A percentile compares a stretch with the other conserved stretches of the same genome.
Evolutionary conservation across 1,284 basidiomycete genomes (phyloP).

Genomic region (Xanthoconium separans): DNA sequence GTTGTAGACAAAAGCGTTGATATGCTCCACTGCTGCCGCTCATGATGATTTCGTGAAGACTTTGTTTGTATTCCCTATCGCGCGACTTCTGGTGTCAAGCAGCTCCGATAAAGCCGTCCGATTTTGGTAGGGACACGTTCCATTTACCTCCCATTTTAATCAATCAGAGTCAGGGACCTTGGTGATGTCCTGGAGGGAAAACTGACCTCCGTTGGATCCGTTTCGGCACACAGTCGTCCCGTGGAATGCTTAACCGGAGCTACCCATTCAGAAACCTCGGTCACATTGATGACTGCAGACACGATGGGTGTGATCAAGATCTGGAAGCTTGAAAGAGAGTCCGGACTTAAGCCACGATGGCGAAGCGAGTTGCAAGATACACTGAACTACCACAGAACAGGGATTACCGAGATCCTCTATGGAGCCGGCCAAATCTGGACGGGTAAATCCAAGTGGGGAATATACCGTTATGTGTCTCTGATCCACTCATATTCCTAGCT

Average conservation of each 20-base stretch:
- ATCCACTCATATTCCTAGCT: constrained; percentile 44
- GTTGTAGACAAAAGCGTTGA: constrained; percentile 59
- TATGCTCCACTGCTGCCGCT: constrained; percentile 67
- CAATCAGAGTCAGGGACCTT: constrained; percentile 52
- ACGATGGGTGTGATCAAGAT: constrained; percentile 82
- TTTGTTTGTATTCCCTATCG: constrained; percentile 65
- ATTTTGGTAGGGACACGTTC: constrained; percentile 62
- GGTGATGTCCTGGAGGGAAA: constrained; percentile 42
- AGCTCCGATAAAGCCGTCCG: constrained; percentile 90
- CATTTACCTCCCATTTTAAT: not conserved
- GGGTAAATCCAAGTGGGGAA: constrained; percentile 46
- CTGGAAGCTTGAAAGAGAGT: constrained; percentile 63
- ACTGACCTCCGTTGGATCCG: constrained; percentile 56
- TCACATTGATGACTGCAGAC: constrained; percentile 74
- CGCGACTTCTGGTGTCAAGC: constrained; percentile 76
- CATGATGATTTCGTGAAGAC: constrained; percentile 89
- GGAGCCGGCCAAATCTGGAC: constrained; percentile 79
- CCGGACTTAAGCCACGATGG: constrained; percentile 49
- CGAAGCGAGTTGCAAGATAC: constrained; percentile 53
- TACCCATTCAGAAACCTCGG: constrained; percentile 42
- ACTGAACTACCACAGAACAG: constrained; percentile 72
- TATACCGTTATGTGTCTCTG: not conserved
- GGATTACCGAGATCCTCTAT: constrained; percentile 71
- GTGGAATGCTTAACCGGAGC: constrained; percentile 61
- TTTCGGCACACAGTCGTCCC: constrained; percentile 74